A percentile compares a stretch with the other conserved stretches of the same genome.
Evolutionary conservation across 352 stramenopile genomes (phyloP).

Genomic region (Aphanomyces cochlioides): DNA sequence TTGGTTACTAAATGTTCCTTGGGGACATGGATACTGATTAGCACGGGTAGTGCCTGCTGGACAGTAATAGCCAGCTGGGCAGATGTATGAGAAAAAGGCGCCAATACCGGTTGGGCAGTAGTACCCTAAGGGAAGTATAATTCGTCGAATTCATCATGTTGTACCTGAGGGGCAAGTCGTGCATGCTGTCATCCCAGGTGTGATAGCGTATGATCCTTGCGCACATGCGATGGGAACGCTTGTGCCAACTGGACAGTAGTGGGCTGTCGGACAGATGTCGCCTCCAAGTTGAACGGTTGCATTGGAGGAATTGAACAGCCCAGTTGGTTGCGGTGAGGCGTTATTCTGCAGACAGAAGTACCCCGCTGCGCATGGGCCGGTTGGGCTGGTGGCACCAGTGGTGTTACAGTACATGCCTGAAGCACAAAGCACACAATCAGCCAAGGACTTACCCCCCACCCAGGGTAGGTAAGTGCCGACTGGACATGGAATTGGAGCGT

Average conservation of each 20-base stretch:
- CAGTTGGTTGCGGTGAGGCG: constrained; percentile 34
- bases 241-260: constrained; percentile 66
- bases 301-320: constrained; percentile 48
- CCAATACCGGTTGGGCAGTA: constrained; percentile 54
- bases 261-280: constrained; percentile 61
- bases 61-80: constrained; percentile 69
- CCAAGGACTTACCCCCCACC: not conserved
- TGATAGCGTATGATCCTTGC: constrained; percentile 63
- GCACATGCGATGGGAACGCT: constrained; percentile 50
- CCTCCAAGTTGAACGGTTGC: constrained; percentile 49
- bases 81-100: constrained; percentile 47
- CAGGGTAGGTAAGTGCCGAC: constrained; percentile 47
- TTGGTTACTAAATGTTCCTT: constrained; percentile 58
- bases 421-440: constrained; percentile 44
- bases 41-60: constrained; percentile 44
- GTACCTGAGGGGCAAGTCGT: constrained; percentile 57
- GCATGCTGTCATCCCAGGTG: constrained; percentile 49
- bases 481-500: constrained; percentile 71
- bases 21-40: constrained; percentile 52
- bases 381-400: constrained; percentile 43
- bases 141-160: not conserved
- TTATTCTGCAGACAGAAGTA: constrained; percentile 48
- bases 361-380: constrained; percentile 46
- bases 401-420: constrained; percentile 46
- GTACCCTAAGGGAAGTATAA: constrained; percentile 35